A percentile compares a stretch with the other conserved stretches of the same genome.
These are phyloP conservation scores for Daldinia vernicosa DNA, from an alignment of 495 filamentous ascomycete species.

Conservation along the genomic window DNA sequence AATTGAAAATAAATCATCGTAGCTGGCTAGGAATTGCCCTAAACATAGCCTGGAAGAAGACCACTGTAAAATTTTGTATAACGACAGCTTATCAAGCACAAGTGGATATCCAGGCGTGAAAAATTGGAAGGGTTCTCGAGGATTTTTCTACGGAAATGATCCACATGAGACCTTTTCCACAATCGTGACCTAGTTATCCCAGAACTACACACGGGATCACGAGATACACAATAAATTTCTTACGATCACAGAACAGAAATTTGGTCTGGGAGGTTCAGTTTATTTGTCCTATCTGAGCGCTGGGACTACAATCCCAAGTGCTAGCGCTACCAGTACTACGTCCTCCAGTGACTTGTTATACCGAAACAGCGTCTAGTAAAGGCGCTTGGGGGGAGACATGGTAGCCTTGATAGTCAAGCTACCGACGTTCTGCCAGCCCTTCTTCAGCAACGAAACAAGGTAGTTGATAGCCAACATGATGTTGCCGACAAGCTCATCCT, in stretches of 20 bases:
- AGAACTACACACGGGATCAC: background rate
- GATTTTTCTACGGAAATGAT: no score
- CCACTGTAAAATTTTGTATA: background rate
- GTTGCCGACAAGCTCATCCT: constrained; percentile 96
- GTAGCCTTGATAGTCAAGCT: constrained; percentile 99
- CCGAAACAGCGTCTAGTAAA: constrained; percentile 72
- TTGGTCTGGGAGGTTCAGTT: constrained; percentile 36
- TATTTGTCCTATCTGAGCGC: constrained; percentile 40
- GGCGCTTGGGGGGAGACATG: constrained; percentile 96
- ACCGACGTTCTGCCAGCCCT: constrained; percentile 99
- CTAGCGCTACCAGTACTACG: constrained; percentile 39
- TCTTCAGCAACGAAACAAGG: constrained; percentile 97
- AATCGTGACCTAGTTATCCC: background rate
- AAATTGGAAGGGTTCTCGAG: no score
- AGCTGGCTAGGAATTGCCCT: background rate
- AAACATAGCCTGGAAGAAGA: background rate
- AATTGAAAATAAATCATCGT: background rate
- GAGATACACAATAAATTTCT: background rate
- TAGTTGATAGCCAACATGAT: constrained; percentile 99
- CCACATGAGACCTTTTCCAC: background rate
- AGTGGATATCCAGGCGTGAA: no score
- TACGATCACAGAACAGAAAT: background rate
- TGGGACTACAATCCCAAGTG: constrained; percentile 18
- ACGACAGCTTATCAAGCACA: background rate
- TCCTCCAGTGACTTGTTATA: constrained; percentile 35